Conservation (phyloP, 306 rosid genomes). For the Ormosia emarginata region DNA sequence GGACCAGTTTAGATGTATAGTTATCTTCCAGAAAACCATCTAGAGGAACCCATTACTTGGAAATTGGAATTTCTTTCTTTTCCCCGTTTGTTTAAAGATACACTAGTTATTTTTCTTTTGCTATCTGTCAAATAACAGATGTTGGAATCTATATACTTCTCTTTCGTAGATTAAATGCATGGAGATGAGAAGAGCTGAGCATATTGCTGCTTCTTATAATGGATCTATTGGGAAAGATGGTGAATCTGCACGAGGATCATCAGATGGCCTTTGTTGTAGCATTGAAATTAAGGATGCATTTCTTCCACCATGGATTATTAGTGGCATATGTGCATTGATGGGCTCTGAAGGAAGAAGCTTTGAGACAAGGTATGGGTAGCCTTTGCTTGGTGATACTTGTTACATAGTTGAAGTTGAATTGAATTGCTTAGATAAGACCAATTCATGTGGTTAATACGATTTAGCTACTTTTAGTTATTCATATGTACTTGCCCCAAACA, state of each 20-base stretch:
- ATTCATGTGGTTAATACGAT: not conserved
- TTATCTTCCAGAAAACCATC: not conserved
- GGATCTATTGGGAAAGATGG: slow-evolving; percentile 44
- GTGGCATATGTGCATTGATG: slow-evolving; percentile 53
- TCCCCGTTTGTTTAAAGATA: not conserved
- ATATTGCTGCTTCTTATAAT: slow-evolving; percentile 39
- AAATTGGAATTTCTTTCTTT: not conserved
- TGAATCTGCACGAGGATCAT: slow-evolving; percentile 30
- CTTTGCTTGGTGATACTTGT: slow-evolving; percentile 5
- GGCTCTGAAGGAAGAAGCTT: slow-evolving; percentile 74
- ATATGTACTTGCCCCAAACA: not conserved
- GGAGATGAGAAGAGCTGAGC: slow-evolving; percentile 70
- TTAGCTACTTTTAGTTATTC: not conserved
- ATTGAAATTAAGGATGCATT: slow-evolving; percentile 76
- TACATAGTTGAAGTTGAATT: not conserved
- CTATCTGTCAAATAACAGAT: not conserved
- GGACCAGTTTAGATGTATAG: not conserved
- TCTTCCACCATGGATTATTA: slow-evolving; percentile 87
- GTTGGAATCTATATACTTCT: not conserved
- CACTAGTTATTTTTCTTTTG: not conserved
- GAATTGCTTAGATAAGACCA: not conserved
- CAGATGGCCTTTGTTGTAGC: slow-evolving; percentile 51
- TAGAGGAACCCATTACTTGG: not conserved
- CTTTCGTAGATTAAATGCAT: slow-evolving; percentile 63
- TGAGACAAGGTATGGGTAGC: slow-evolving; percentile 75